These are phyloP conservation scores for Niebla homalea DNA, from an alignment of 495 filamentous ascomycete species.

Conservation along the genomic window DNA sequence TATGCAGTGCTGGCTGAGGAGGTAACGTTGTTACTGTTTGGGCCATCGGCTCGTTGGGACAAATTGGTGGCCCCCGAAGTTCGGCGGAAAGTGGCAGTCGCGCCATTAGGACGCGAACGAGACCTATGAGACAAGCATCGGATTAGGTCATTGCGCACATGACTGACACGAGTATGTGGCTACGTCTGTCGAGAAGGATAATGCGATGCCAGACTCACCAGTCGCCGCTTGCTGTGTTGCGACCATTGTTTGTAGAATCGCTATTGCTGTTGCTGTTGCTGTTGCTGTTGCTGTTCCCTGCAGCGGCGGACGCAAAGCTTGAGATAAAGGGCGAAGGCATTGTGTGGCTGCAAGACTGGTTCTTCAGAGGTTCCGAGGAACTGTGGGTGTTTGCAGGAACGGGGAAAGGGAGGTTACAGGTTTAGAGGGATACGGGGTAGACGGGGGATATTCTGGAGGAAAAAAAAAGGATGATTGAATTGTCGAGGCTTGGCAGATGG, in stretches of 20 bases:
- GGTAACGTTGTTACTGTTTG: slow-evolving; percentile 31
- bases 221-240: slow-evolving; percentile 30
- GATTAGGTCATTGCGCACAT: slow-evolving; percentile 13
- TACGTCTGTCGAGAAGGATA: neutral
- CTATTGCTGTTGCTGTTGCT: slow-evolving; percentile 39
- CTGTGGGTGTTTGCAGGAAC: too few relatives aligned
- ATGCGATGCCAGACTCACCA: slow-evolving; percentile 33
- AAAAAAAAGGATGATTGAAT: too few relatives aligned
- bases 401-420: too few relatives aligned
- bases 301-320: slow-evolving; percentile 73
- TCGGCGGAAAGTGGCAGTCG: slow-evolving; percentile 75
- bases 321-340: slow-evolving; percentile 72
- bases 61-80: slow-evolving; percentile 56
- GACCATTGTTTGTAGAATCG: slow-evolving; percentile 35
- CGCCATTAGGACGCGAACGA: slow-evolving; percentile 59
- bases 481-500: too few relatives aligned
- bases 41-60: slow-evolving; percentile 37
- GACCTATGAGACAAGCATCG: slow-evolving; percentile 30
- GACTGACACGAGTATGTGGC: slow-evolving; percentile 1
- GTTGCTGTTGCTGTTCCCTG: slow-evolving; percentile 51
- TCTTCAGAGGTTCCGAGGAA: too few relatives aligned
- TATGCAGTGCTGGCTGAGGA: slow-evolving; percentile 43
- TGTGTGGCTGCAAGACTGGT: neutral
- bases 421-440: too few relatives aligned
- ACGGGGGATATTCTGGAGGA: too few relatives aligned